phyloP scores from a whole-genome alignment of 352 stramenopile species.

The Phytophthora gonapodyides region DNA sequence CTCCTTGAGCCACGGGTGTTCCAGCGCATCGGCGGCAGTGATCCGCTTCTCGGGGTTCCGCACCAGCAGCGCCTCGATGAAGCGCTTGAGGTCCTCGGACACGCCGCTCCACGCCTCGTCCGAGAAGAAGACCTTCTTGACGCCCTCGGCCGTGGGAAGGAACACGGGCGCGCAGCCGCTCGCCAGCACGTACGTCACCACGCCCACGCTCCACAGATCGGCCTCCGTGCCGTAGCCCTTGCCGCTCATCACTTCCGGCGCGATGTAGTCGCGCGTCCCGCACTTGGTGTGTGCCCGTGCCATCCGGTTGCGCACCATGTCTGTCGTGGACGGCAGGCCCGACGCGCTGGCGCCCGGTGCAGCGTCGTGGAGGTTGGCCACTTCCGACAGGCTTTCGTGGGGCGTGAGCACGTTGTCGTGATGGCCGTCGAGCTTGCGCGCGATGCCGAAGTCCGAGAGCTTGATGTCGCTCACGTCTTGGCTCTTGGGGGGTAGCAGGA shows the following conservation, averaged over 20 bases:
- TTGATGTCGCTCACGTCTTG: conserved; percentile 78
- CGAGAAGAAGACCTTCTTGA: conserved; percentile 76
- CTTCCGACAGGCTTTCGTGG: conserved; percentile 73
- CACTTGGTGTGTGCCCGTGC: conserved; percentile 81
- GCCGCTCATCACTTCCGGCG: conserved; percentile 83
- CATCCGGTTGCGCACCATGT: conserved; percentile 69
- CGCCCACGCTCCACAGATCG: conserved; percentile 94
- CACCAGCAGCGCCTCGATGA: conserved; percentile 76
- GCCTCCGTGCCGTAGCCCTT: conserved; percentile 94
- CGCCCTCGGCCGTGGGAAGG: conserved; percentile 57
- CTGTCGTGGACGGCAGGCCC: conserved; percentile 20
- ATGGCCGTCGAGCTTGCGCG: conserved; percentile 64
- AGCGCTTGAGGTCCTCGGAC: conserved; percentile 64
- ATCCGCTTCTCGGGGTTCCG: conserved; percentile 77
- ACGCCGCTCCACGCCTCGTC: conserved; percentile 68
- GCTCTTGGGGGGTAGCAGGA: conserved; percentile 56
- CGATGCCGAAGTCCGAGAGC: conserved; percentile 86
- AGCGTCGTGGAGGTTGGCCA: conserved; percentile 58
- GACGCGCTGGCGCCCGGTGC: conserved; percentile 13
- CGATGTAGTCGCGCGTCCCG: conserved; percentile 83
- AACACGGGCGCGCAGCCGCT: conserved; percentile 83
- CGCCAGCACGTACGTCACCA: conserved; percentile 91
- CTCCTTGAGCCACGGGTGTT: conserved; percentile 73
- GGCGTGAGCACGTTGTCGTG: conserved; percentile 66
- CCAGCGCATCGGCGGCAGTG: conserved; percentile 69